Evolutionary conservation across 805 yeast genomes (phyloP), one percentile per base, ranked within the genome.

Genomic region (Nakazawaea wyomingensis): DNA sequence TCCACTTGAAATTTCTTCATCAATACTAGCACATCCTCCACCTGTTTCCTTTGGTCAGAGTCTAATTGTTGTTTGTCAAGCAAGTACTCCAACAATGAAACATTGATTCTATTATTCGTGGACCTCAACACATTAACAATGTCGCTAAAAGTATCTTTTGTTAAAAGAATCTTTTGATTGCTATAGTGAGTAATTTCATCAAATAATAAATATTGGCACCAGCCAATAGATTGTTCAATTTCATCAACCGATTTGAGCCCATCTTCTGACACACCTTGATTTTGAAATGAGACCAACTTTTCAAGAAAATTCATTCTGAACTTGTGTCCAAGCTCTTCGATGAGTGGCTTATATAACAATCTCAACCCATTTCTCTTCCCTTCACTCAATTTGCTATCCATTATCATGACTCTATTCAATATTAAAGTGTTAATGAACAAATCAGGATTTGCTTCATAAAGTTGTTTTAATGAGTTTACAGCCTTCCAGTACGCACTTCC

Each of bases 401-500:
- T 41, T 67, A 71, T 28, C 60, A 54, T n/a, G 62, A 45, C 42
- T 53, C 53, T 34, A 54, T 54, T 43, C 60, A 59, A 45, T 46
- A 54, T 45, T 33, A 57, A 64, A 61, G 70, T 44, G 61, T 55
- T 47, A 49, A 59, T 47, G 54, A 53, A 37, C 54, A 54, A 7
- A 39, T 54, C 43, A 26, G 52, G 37, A 44, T 45, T 50, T 45
- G 50, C 49, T 48, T 66, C 48, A 35, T 51, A 32, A 46, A 48
- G 44, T 63, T 65, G 1, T 60, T 41, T 34, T 48, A 66, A 47
- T 10, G 36, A 37, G 8, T 60, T 57, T 27, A 73, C 52, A 3
- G 66, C 54, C 20, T 53, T 56, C 76, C 76, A 68, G 48, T 69
- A 71, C 48, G 62, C 65, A n/a, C 46, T 48, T 0, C 76, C 78